phyloP scores from a whole-genome alignment of 1,139 yeast species.

The Candida glucosophila region DNA sequence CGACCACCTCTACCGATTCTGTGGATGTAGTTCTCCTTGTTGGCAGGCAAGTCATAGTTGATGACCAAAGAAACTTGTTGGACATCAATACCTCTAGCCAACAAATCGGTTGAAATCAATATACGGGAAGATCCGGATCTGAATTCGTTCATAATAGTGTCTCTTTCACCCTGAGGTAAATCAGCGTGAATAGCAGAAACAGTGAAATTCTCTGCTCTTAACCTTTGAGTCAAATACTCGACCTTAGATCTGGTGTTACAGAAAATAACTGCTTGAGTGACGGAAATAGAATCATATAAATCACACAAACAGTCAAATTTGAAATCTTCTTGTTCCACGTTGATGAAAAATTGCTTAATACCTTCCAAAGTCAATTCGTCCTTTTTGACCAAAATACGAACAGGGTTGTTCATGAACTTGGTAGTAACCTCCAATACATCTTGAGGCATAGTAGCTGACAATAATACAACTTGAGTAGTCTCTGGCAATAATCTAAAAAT shows the following conservation, averaged over 20 bases:
- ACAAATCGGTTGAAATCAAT: slow-evolving; percentile 91
- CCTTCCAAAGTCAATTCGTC: slow-evolving; percentile 98
- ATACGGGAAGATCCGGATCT: slow-evolving; percentile 98
- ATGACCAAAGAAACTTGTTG: slow-evolving; percentile 98
- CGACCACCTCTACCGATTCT: slow-evolving; percentile 99
- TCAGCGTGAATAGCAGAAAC: slow-evolving; percentile 98
- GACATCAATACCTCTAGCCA: slow-evolving; percentile 99
- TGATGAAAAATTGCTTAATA: slow-evolving; percentile 92
- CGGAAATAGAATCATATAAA: slow-evolving; percentile 94
- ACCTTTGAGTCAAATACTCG: slow-evolving; percentile 82
- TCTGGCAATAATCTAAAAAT: slow-evolving; percentile 91
- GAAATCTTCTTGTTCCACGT: slow-evolving; percentile 87
- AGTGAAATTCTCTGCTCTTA: slow-evolving; percentile 83
- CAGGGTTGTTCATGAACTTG: slow-evolving; percentile 96
- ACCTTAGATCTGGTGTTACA: slow-evolving; percentile 99
- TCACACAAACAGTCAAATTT: slow-evolving; percentile 95
- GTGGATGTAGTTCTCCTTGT: slow-evolving; percentile 97
- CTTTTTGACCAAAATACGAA: slow-evolving; percentile 93
- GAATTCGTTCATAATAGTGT: slow-evolving; percentile 96
- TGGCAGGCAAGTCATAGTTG: slow-evolving; percentile 94
- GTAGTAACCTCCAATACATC: slow-evolving; percentile 95
- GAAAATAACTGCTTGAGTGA: slow-evolving; percentile 98
- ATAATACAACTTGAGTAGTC: slow-evolving; percentile 90
- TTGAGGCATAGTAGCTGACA: slow-evolving; percentile 97
- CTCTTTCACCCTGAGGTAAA: slow-evolving; percentile 95